Base-by-base conservation (phyloP, 2,329 filamentous ascomycete species). In the Seiridium cupressi region DNA sequence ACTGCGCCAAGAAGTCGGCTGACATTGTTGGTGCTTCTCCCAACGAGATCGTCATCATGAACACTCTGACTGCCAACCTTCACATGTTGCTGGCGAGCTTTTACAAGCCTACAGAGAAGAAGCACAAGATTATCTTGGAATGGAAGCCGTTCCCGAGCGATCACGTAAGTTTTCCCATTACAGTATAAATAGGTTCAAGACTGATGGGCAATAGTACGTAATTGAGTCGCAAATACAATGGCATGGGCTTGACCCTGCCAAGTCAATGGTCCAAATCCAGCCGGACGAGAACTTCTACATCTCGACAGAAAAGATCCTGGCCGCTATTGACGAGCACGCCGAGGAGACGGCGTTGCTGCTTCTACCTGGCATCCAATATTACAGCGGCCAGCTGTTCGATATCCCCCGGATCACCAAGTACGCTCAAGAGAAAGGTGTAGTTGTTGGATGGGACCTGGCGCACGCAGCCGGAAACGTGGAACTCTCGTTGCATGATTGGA, bases 141-240 rank as follows among this genome's bases (percentile, higher is more conserved):
- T 91, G 90, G 74, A 93, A 93, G 70, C 92, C 93, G 0, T 97
- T 97, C 66, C 93, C 93, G 0, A 93, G 90, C 73, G 93, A 97
- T 70, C 89, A 92, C 74, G 88, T 88, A 79, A 69, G 78, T 69
- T 60, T 35, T n/a, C n/a, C 5, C n/a, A 36, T 31, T 13, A 13
- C 38, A 42, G n/a, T n/a, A 18, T n/a, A 7, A 36, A 7, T 10
- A 5, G 18, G 18, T 4, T 8, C 11, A 10, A 8, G 4, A 4
- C 3, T 63, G 18, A 58, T 32, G 8, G 36, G 9, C 7, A 59
- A 8, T 71, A 93, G 84, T 96, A 93, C 72, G 91, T 91, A 3
- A 86, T 95, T 36, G 88, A 93, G 73, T 93, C 90, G 38, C 93
- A 97, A 70, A 85, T 96, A 35, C 76, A 79, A 8, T 87, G 87